Evolutionary conservation across 495 filamentous ascomycete species (phyloP), one percentile per base, ranked within the genome.

Genomic region (Rhypophila decipiens): DNA sequence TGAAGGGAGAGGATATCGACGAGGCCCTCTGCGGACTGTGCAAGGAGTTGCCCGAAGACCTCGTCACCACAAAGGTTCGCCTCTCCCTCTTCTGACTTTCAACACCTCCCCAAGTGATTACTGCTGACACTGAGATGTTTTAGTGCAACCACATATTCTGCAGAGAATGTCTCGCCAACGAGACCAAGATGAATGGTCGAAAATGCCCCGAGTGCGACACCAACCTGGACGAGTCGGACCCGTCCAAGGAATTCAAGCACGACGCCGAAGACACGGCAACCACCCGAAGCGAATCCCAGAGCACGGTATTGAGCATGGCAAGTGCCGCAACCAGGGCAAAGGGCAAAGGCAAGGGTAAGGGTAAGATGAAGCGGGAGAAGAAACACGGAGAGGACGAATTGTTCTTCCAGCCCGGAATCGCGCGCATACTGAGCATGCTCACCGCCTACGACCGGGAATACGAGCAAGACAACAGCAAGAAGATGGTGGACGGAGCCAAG

Each of bases 401-500:
- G 27, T 7, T 31, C 27, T 31, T 7, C 7, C 27, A 31, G 13
- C 27, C 27, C 27, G 27, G 7, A 7, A 31, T 31, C 27, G 13
- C 7, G 13, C 7, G 13, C 27, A 31, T 7, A 31, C 7, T 13
- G 7, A 31, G 7, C 7, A 7, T 7, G 27, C 27, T 31, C 7
- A 13, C 7, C 7, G 27, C 7, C 27, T 31, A 31, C 27, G 27
- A 31, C 13, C 7, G 13, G 27, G 7, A 31, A 7, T 13, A 31
- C 27, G 13, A 31, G 27, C n/a, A n/a, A n/a, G n/a, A n/a, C n/a
- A n/a, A n/a, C n/a, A 31, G 7, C 7, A 31, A 31, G 27, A 7
- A 31, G 27, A 37, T 67, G 2, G 42, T 49, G 0, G 50, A 58
- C 2, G 57, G 57, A 41, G 57, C 60, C 0, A 69, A 69, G 50